A percentile compares a stretch with the other conserved stretches of the same genome.
phyloP scores from a whole-genome alignment of 75 land plant genomes.

The Pinus taeda region DNA sequence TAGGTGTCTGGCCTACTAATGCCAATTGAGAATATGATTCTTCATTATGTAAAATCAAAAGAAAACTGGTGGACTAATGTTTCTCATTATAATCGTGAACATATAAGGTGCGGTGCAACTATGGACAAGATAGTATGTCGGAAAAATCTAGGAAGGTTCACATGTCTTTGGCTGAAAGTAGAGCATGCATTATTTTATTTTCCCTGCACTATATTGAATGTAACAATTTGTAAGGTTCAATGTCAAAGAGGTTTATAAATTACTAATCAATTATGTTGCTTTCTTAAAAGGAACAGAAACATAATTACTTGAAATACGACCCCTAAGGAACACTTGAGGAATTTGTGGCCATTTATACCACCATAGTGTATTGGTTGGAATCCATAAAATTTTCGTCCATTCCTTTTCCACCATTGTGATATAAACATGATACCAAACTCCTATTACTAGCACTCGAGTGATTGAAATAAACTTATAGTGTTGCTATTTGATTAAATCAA shows the following conservation, averaged over 20 bases:
- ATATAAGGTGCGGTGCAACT: slow-evolving; percentile 97
- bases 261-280: neutral
- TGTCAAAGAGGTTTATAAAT: neutral
- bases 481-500: slow-evolving; percentile 94
- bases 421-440: slow-evolving; percentile 99
- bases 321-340: slow-evolving; percentile 99
- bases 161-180: slow-evolving; percentile 95
- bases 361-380: slow-evolving; percentile 98
- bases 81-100: slow-evolving; percentile 97
- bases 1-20: slow-evolving; percentile 97
- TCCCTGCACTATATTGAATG: neutral
- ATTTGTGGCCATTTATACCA: slow-evolving; percentile 99
- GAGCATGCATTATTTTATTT: slow-evolving; percentile 62
- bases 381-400: slow-evolving; percentile 97
- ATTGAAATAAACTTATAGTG: slow-evolving; percentile 98
- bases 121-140: slow-evolving; percentile 98
- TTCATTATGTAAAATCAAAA: slow-evolving; percentile 97
- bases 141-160: slow-evolving; percentile 93
- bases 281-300: slow-evolving; percentile 80
- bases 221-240: neutral
- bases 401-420: slow-evolving; percentile 97
- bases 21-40: slow-evolving; percentile 99
- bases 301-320: slow-evolving; percentile 97
- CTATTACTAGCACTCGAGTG: slow-evolving; percentile 95
- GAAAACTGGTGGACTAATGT: slow-evolving; percentile 99